These are phyloP conservation scores for Malus orientalis DNA, from an alignment of 306 rosid species.

Conservation along the genomic window DNA sequence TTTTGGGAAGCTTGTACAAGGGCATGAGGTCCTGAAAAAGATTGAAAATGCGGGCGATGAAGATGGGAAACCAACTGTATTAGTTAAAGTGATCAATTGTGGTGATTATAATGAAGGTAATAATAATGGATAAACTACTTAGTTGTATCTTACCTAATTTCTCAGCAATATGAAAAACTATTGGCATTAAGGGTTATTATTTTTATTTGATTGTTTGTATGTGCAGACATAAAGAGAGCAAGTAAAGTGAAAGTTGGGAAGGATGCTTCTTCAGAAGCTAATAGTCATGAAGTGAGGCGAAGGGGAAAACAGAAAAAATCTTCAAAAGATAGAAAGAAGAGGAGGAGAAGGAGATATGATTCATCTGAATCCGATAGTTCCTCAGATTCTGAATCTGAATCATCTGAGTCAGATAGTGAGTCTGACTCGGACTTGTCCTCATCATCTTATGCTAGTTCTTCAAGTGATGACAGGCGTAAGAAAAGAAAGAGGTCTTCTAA, in stretches of 20 bases:
- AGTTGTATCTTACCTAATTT: background rate
- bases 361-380: slow-evolving; percentile 66
- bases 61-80: slow-evolving; percentile 73
- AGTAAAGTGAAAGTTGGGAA: slow-evolving; percentile 36
- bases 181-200: background rate
- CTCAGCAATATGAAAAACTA: background rate
- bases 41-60: slow-evolving; percentile 77
- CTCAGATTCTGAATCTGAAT: slow-evolving; percentile 68
- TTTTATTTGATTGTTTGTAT: background rate
- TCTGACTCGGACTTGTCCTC: slow-evolving; percentile 66
- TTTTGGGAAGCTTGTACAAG: slow-evolving; percentile 85
- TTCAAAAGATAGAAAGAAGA: slow-evolving; percentile 59
- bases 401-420: slow-evolving; percentile 77
- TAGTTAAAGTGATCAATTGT: slow-evolving; percentile 80
- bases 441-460: slow-evolving; percentile 65
- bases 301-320: slow-evolving; percentile 65
- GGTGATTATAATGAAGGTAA: slow-evolving; percentile 83
- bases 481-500: slow-evolving; percentile 70
- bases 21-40: slow-evolving; percentile 55
- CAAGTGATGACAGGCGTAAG: slow-evolving; percentile 70
- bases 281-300: slow-evolving; percentile 42
- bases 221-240: slow-evolving; percentile 54
- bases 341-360: slow-evolving; percentile 51
- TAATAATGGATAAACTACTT: background rate
- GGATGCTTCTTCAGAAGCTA: slow-evolving; percentile 47